Conservation (phyloP, 2,329 filamentous ascomycete species). For the Venturia oleaginea region DNA sequence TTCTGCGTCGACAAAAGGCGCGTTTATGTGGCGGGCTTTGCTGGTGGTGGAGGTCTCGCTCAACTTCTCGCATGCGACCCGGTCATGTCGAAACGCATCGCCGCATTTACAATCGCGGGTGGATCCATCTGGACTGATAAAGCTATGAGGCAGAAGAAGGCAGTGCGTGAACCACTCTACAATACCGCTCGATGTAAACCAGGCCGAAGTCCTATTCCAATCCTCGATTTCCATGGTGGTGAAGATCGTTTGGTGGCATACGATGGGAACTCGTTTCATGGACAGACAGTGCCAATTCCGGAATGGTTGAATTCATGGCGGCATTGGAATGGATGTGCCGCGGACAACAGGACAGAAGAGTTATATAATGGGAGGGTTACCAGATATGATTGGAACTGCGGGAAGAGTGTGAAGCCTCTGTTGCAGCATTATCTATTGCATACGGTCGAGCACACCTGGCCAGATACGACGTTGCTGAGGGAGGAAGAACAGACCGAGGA, state of each 20-base stretch:
- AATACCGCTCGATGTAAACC: slow-evolving; percentile 25
- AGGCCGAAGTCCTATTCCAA: slow-evolving; percentile 30
- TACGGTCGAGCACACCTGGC: slow-evolving; percentile 7
- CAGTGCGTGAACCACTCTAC: slow-evolving; percentile 20
- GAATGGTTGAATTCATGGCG: slow-evolving; percentile 7
- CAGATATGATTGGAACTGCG: slow-evolving; percentile 8
- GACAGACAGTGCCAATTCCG: not conserved
- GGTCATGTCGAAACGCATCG: slow-evolving; percentile 33
- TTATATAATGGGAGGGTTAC: not conserved
- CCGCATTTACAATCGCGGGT: slow-evolving; percentile 30
- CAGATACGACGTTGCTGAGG: not conserved
- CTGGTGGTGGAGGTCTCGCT: slow-evolving; percentile 41
- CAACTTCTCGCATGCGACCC: slow-evolving; percentile 37
- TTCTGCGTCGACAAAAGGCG: slow-evolving; percentile 31
- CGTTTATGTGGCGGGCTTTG: slow-evolving; percentile 38
- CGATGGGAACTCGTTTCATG: slow-evolving; percentile 22
- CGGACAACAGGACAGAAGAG: not conserved
- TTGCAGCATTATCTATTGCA: slow-evolving; percentile 11
- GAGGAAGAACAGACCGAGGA: not conserved
- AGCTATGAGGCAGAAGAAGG: slow-evolving; percentile 13
- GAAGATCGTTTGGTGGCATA: slow-evolving; percentile 39
- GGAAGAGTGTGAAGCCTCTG: not conserved
- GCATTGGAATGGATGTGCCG: not conserved
- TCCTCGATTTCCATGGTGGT: slow-evolving; percentile 43
- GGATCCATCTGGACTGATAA: not conserved